A percentile compares a stretch with the other conserved stretches of the same genome.
Evolutionary conservation across 2,329 filamentous ascomycete species (phyloP).

Genomic region (Sclerotinia borealis): DNA sequence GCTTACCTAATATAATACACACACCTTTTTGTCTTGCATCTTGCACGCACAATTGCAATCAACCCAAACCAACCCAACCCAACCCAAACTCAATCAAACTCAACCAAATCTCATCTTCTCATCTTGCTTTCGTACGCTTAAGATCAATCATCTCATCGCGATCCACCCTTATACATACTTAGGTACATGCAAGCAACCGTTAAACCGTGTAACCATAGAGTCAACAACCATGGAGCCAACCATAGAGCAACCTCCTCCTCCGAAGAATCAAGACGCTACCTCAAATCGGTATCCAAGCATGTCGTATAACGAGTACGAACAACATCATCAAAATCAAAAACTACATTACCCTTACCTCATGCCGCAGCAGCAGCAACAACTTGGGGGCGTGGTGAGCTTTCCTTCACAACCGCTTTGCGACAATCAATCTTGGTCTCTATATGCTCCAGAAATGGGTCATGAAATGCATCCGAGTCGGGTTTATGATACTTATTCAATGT

Average conservation of each 20-base stretch:
- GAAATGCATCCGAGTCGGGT: too few relatives aligned
- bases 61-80: not conserved
- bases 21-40: not conserved
- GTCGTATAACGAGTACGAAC: conserved; percentile 4
- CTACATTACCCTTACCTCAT: not conserved
- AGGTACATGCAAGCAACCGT: not conserved
- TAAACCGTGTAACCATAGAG: not conserved
- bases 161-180: not conserved
- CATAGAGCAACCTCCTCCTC: not conserved
- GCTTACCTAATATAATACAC: not conserved
- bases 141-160: too few relatives aligned
- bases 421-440: not conserved
- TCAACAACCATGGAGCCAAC: not conserved
- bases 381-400: not conserved
- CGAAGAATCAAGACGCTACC: not conserved
- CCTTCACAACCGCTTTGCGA: not conserved
- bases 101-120: not conserved
- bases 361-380: too few relatives aligned
- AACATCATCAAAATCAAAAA: too few relatives aligned
- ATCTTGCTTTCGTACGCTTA: not conserved
- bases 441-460: not conserved
- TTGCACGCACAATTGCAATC: not conserved
- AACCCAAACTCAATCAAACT: not conserved
- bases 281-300: not conserved
- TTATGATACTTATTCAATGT: too few relatives aligned